Evolutionary conservation across 208 protist species (phyloP).

Genomic region (Leishmania major): DNA sequence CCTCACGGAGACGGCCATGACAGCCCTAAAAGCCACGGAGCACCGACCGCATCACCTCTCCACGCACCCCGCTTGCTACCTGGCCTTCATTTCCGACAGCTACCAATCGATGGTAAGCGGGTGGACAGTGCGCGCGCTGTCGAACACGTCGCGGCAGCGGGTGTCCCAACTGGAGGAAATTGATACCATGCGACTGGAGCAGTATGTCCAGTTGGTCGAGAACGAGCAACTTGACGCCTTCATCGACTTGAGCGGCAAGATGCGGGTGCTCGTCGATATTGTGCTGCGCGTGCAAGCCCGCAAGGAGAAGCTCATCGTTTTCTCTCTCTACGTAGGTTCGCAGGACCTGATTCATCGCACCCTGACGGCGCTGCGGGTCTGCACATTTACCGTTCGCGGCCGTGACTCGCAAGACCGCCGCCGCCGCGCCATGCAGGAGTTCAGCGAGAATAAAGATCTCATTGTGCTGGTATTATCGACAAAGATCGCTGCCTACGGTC

Average conservation of each 20-base stretch:
- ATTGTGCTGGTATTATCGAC: slow-evolving; percentile 95
- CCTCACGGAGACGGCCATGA: slow-evolving; percentile 5
- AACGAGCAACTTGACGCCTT: slow-evolving; percentile 52
- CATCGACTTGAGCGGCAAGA: slow-evolving; percentile 75
- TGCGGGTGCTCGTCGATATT: slow-evolving; percentile 70
- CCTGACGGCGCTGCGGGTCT: slow-evolving; percentile 56
- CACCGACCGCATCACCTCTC: slow-evolving; percentile 75
- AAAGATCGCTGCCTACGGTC: slow-evolving; percentile 96
- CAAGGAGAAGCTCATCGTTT: slow-evolving; percentile 85
- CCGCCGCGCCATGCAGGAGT: slow-evolving; percentile 56
- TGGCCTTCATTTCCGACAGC: slow-evolving; percentile 55
- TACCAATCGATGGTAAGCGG: slow-evolving; percentile 57
- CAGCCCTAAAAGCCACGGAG: slow-evolving; percentile 54
- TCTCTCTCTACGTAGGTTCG: slow-evolving; percentile 84
- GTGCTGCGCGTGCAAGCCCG: slow-evolving; percentile 41
- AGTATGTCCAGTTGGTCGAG: slow-evolving; percentile 50
- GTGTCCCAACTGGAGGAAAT: slow-evolving; percentile 27
- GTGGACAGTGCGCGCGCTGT: neutral
- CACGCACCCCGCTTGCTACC: slow-evolving; percentile 86
- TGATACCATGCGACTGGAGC: slow-evolving; percentile 38
- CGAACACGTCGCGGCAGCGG: neutral
- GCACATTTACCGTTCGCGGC: slow-evolving; percentile 66
- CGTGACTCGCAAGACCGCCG: slow-evolving; percentile 68
- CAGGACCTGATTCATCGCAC: slow-evolving; percentile 82
- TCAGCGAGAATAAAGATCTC: slow-evolving; percentile 53